Conservation (phyloP, 192 early-diverging fungal species). For the Mortierella hygrophila region DNA sequence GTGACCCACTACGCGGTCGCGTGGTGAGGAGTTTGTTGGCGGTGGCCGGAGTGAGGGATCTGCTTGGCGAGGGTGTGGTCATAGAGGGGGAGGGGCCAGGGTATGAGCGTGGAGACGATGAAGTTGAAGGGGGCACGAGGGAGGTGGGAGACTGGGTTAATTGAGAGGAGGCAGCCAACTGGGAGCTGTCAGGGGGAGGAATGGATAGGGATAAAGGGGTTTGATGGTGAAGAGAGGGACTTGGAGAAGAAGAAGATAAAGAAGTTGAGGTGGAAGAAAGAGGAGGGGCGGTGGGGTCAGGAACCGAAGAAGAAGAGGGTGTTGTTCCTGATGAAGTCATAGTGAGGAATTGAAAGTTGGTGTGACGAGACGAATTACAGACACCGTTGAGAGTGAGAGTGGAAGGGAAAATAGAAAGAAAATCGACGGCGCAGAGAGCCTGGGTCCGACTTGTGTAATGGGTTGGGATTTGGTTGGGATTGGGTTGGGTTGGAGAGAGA, state of each 20-base stretch:
- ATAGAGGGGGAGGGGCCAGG: constrained; percentile 10
- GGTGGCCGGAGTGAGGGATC: constrained; percentile 2
- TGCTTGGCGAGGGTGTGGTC: constrained; percentile 3
- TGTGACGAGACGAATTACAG: background rate
- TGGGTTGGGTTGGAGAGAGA: background rate
- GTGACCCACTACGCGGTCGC: constrained; percentile 47
- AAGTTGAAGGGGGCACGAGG: background rate
- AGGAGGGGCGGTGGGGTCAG: background rate
- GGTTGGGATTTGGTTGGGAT: background rate
- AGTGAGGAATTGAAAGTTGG: constrained; percentile 1
- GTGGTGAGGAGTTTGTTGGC: constrained; percentile 30
- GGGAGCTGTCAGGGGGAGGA: background rate
- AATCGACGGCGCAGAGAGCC: background rate
- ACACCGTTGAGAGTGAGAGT: no score
- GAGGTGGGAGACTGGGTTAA: constrained; percentile 4
- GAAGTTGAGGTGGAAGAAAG: constrained; percentile 23
- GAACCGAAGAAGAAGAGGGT: background rate
- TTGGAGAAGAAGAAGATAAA: background rate
- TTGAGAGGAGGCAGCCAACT: constrained; percentile 3
- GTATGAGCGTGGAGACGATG: background rate
- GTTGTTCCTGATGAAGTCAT: constrained; percentile 27
- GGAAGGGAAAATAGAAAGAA: constrained; percentile 2
- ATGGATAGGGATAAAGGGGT: background rate
- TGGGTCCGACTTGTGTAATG: background rate
- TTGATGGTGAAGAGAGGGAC: background rate